Evolutionary conservation across 208 protist species (phyloP), one percentile per base, ranked within the genome.

Genomic region (Trichomonas vaginalis): DNA sequence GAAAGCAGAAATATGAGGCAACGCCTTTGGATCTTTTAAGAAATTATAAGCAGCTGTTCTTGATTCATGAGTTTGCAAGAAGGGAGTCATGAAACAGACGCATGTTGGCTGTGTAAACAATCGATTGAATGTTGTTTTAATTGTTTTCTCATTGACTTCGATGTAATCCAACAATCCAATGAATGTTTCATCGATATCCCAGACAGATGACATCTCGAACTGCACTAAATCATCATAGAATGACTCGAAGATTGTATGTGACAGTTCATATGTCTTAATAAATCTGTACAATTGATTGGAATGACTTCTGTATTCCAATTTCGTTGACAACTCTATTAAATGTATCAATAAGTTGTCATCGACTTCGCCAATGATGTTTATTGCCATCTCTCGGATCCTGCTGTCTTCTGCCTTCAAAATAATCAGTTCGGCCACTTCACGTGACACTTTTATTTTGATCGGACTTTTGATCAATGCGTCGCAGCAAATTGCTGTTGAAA

Each of bases 101-200:
- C 86, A 92, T 48, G 86, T 92, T 51, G 86, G 86, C 45, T 42
- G 86, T 51, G 86, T 48, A 21, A 92, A 92, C 51, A 92, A 92
- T 51, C 86, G 39, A 32, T 92, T 40, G 4, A 92, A 51, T 0
- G 86, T 92, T 0, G 56, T 15, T 10, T 51, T 45, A 35, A 92
- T 51, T 17, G 86, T 92, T 39, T 35, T 8, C 27, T 92, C 42
- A 2, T 0, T 92, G 2, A 9, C 17, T 21, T 42, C 40, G 0
- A 92, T 92, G 6, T 51, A 92, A 39, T 48, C 40, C 17, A 92
- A 8, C 0, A 92, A 21, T 17, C 45, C 23, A 51, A 92, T 92
- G 45, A 92, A 92, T 51, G 86, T 51, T 39, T 92, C 86, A 51
- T 92, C 86, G 0, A 42, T 35, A 51, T 92, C 86, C 14, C 32